These are phyloP conservation scores for Paracamarosporium sp. DNA, from an alignment of 2,329 filamentous ascomycete species.

Conservation along the genomic window DNA sequence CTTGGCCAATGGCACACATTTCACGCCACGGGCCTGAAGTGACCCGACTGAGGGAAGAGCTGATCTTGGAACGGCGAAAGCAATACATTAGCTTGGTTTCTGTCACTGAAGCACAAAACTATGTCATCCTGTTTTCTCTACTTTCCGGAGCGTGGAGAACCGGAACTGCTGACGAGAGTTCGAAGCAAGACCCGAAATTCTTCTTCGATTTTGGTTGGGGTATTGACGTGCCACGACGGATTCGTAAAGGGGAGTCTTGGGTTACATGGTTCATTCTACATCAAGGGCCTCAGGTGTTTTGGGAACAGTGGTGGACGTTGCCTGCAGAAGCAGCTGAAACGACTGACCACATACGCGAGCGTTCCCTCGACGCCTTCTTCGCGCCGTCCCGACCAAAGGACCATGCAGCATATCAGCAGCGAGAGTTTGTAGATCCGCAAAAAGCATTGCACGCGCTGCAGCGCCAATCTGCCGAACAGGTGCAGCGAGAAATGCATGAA, in stretches of 20 bases:
- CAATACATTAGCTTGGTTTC: slow-evolving; percentile 28
- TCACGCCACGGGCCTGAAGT: slow-evolving; percentile 25
- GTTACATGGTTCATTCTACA: slow-evolving; percentile 41
- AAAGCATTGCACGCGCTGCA: slow-evolving; percentile 26
- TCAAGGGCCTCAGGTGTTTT: slow-evolving; percentile 39
- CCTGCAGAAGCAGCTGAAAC: slow-evolving; percentile 16
- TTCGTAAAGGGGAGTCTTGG: slow-evolving; percentile 38
- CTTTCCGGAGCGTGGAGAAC: slow-evolving; percentile 12
- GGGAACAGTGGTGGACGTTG: slow-evolving; percentile 39
- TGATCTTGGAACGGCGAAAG: slow-evolving; percentile 26
- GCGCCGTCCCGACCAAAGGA: not conserved
- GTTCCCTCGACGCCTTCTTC: slow-evolving; percentile 29
- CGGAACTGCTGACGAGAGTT: slow-evolving; percentile 20
- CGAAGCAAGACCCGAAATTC: slow-evolving; percentile 1
- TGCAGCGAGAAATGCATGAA: slow-evolving; percentile 31
- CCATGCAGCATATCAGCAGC: not conserved
- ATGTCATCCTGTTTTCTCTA: slow-evolving; percentile 39
- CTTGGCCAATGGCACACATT: slow-evolving; percentile 20
- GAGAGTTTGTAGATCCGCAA: slow-evolving; percentile 26
- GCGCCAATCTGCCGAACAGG: slow-evolving; percentile 22
- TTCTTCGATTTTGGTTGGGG: slow-evolving; percentile 37
- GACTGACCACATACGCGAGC: slow-evolving; percentile 36
- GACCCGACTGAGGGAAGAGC: slow-evolving; percentile 24
- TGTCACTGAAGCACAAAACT: slow-evolving; percentile 27
- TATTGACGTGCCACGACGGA: slow-evolving; percentile 29